These are phyloP conservation scores for Lunularia cruciata DNA, from an alignment of 225 moss, liverwort and hornwort genomes.

Conservation along the genomic window DNA sequence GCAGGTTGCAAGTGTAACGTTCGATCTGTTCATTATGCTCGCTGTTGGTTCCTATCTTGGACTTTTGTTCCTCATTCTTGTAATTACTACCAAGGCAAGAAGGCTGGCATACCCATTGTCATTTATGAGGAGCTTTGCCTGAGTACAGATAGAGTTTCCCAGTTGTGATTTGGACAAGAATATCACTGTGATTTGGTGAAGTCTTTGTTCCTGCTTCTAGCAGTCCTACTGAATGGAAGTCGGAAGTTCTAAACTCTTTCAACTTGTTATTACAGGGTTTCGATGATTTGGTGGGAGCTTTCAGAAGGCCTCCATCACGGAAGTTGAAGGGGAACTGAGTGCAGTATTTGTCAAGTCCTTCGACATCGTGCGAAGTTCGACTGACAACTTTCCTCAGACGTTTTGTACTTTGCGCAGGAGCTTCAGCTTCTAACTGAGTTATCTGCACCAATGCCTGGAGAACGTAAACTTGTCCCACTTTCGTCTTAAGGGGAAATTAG, in stretches of 20 bases:
- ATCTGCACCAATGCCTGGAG: not conserved
- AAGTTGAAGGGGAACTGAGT: conserved; percentile 54
- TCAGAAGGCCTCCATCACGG: conserved; percentile 77
- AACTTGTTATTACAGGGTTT: conserved; percentile 61
- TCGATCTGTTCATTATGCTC: conserved; percentile 83
- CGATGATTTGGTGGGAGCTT: conserved; percentile 80
- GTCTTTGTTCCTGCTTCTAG: not conserved
- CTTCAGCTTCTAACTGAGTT: conserved; percentile 2
- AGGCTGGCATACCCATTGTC: too few species aligned
- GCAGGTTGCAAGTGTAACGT: conserved; percentile 99
- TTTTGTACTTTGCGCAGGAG: not conserved
- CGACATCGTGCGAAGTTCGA: not conserved
- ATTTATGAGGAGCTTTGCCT: too few species aligned
- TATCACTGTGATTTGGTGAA: not conserved
- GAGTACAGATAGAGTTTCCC: too few species aligned
- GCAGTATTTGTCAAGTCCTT: not conserved
- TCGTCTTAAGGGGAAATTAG: conserved; percentile 5
- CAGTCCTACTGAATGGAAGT: too few species aligned
- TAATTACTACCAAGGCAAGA: conserved; percentile 93
- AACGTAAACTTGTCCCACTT: not conserved
- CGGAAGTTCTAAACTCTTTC: too few species aligned
- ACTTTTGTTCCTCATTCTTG: conserved; percentile 73
- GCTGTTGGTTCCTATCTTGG: conserved; percentile 78
- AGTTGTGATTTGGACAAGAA: too few species aligned
- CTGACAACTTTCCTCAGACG: not conserved